Evolutionary conservation across 2,329 filamentous ascomycete species (phyloP).

Genomic region (Fusarium bulbicola): DNA sequence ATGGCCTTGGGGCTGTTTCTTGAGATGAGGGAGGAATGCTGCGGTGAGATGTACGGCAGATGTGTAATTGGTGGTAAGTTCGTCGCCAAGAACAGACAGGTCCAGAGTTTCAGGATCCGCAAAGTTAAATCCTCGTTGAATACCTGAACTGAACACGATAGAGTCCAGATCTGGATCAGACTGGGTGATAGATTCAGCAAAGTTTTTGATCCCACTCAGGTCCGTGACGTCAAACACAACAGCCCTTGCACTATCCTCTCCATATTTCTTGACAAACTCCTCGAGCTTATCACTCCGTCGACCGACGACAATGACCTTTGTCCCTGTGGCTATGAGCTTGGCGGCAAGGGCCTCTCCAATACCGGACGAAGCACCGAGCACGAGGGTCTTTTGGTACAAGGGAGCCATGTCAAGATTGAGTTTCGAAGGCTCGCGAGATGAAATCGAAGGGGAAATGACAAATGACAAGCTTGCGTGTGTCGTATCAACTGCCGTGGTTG

Average conservation of each 20-base stretch:
- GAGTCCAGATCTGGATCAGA: slow-evolving; percentile 49
- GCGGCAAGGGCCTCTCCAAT: slow-evolving; percentile 46
- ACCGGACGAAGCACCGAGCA: slow-evolving; percentile 52
- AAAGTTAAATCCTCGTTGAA: slow-evolving; percentile 56
- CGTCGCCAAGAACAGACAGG: slow-evolving; percentile 41
- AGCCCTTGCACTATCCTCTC: slow-evolving; percentile 48
- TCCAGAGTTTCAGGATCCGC: slow-evolving; percentile 38
- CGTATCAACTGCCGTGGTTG: background rate
- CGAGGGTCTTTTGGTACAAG: slow-evolving; percentile 47
- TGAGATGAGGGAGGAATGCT: slow-evolving; percentile 42
- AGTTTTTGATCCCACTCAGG: slow-evolving; percentile 44
- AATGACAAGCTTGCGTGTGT: background rate
- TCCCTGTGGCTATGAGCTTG: slow-evolving; percentile 53
- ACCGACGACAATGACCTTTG: slow-evolving; percentile 58
- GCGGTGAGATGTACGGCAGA: slow-evolving; percentile 41
- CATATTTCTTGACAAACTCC: slow-evolving; percentile 56
- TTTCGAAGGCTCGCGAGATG: background rate
- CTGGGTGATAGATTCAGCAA: slow-evolving; percentile 25
- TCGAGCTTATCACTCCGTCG: slow-evolving; percentile 60
- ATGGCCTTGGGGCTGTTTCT: slow-evolving; percentile 17
- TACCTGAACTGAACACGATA: slow-evolving; percentile 66
- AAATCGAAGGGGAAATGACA: background rate
- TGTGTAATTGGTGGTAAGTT: slow-evolving; percentile 43
- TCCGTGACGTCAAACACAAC: slow-evolving; percentile 57
- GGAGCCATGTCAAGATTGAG: slow-evolving; percentile 35